These are phyloP conservation scores for Pichia exigua DNA, from an alignment of 805 yeast genomes.

Conservation along the genomic window DNA sequence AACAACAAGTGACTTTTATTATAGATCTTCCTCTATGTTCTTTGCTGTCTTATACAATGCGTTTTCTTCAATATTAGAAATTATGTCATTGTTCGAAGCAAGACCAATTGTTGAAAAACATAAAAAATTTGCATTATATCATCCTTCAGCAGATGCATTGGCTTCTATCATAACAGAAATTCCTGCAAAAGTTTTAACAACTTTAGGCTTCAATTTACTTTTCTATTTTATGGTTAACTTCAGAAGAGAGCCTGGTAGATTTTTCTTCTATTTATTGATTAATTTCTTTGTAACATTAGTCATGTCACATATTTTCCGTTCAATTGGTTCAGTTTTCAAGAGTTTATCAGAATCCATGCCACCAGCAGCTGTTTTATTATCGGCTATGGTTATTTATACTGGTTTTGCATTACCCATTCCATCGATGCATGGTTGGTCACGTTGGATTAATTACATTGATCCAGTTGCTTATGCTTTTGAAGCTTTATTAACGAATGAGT, in stretches of 20 bases:
- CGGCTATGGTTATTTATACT: constrained; percentile 39
- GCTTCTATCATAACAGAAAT: constrained; percentile 52
- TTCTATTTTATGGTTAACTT: constrained; percentile 49
- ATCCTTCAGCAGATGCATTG: constrained; percentile 53
- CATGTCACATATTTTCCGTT: constrained; percentile 50
- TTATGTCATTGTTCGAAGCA: constrained; percentile 45
- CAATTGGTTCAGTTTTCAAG: constrained; percentile 41
- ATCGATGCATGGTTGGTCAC: constrained; percentile 56
- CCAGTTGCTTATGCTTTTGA: constrained; percentile 57
- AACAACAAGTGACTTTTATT: constrained; percentile 41
- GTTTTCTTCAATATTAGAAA: constrained; percentile 51
- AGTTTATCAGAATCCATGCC: constrained; percentile 49
- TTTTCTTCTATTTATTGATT: constrained; percentile 45
- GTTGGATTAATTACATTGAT: constrained; percentile 56
- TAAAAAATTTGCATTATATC: constrained; percentile 47
- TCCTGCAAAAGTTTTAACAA: constrained; percentile 41
- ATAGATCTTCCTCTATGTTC: constrained; percentile 58
- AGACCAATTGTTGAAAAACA: constrained; percentile 55
- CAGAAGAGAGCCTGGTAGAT: constrained; percentile 43
- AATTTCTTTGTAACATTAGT: constrained; percentile 36
- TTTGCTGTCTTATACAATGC: constrained; percentile 59
- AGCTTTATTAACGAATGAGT: constrained; percentile 52
- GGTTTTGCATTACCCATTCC: constrained; percentile 55
- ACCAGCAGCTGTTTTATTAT: constrained; percentile 44
- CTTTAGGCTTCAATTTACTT: constrained; percentile 40